phyloP scores from a whole-genome alignment of 345 rosid species.

The Syzygium aqueum region DNA sequence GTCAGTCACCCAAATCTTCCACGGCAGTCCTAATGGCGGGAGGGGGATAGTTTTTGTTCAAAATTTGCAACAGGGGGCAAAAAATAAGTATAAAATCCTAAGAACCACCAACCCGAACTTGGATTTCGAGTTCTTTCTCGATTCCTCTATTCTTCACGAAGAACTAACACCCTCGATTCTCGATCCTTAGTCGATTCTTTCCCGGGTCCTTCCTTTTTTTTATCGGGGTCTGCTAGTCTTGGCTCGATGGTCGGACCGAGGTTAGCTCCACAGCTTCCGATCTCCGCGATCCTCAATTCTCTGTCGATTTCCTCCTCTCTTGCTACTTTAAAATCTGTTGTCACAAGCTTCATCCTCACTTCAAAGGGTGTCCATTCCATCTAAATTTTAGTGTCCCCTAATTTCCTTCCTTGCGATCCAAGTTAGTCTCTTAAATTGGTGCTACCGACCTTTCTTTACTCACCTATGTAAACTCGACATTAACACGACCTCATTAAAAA shows the following conservation, averaged over 20 bases:
- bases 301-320: neutral
- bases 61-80: too few species aligned
- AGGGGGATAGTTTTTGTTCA: too few species aligned
- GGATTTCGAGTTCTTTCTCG: neutral
- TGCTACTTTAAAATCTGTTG: neutral
- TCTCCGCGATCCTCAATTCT: neutral
- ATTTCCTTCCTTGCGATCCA: neutral
- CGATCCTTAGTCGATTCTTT: neutral
- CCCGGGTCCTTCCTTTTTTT: neutral
- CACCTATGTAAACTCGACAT: neutral
- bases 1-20: too few species aligned
- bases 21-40: too few species aligned
- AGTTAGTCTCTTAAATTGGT: neutral
- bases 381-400: neutral
- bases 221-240: neutral
- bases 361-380: neutral
- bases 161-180: accelerated
- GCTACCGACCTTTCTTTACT: neutral
- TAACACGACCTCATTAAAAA: neutral
- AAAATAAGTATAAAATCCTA: neutral
- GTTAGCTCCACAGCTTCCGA: neutral
- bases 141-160: neutral
- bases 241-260: neutral
- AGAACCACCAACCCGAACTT: accelerated
- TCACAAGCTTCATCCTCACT: neutral